Evolutionary conservation across 768 basidiomycete species (phyloP), one percentile per base, ranked within the genome.

Genomic region (Lactarius vividus): DNA sequence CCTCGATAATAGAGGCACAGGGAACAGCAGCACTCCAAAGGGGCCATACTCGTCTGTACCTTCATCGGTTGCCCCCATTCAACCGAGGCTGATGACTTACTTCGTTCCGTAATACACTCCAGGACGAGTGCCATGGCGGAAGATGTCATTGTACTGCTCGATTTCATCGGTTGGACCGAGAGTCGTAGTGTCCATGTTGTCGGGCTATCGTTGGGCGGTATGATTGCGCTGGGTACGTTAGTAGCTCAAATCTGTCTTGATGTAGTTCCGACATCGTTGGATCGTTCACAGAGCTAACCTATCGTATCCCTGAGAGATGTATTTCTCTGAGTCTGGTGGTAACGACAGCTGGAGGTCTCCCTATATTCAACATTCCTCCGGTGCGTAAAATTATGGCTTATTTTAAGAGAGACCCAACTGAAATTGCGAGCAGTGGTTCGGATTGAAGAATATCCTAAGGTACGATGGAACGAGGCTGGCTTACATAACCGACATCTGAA

Each of bases 1-100:
- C 5, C 92, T 94, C 72, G 92, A 94, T 75, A 94, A 94, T 74
- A 83, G 92, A 40, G 92, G 92, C 1, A 91, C 90, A 7, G 92
- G 92, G 8, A 83, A 91, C 74, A 90, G 88, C 37, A 83, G 81
- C 5, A 79, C 84, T 49, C 92, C 92, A 0, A 75, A 79, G 53
- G 92, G 92, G 1, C 91, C 90, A 1, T 94, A 93, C 76, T 82
- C 88, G 90, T 92, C 72, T 65, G 84, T 67, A 3, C 44, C 16
- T 37, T 29, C 8, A 16, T 33, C 23, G 79, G 31, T 4, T 18
- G 5, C 15, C 29, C 9, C 35, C 37, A 28, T 20, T 56, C 9
- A 11, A 16, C 44, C 59, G 11, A 35, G 35, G 35, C 35, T 35
- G 35, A 35, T 13, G 3, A 35, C 35, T 0, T 53, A 57, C 33